Percentiles rank a stretch among this genome's conserved stretches.
These are phyloP conservation scores for Ceratocystis variospora DNA, from an alignment of 2,329 filamentous ascomycete species.

Conservation along the genomic window DNA sequence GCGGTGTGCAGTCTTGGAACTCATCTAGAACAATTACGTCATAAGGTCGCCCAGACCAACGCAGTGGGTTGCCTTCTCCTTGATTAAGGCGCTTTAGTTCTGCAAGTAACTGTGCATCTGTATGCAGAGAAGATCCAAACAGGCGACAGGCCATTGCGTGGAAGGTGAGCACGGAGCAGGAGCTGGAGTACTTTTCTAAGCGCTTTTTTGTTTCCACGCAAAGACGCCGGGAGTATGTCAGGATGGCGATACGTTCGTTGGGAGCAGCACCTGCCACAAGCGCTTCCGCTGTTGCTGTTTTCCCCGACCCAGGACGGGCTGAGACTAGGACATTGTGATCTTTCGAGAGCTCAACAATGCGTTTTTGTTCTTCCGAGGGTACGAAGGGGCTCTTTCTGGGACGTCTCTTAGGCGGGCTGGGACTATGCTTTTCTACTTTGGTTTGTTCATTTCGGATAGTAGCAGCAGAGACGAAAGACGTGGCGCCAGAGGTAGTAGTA, in stretches of 20 bases:
- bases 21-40: slow-evolving; percentile 27
- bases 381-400: neutral
- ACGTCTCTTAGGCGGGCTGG: neutral
- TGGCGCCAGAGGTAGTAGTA: neutral
- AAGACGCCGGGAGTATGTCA: slow-evolving; percentile 25
- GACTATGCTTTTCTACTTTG: neutral
- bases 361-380: slow-evolving; percentile 23
- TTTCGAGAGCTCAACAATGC: slow-evolving; percentile 22
- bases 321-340: slow-evolving; percentile 26
- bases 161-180: slow-evolving; percentile 23
- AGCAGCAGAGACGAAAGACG: neutral
- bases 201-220: slow-evolving; percentile 23
- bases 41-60: slow-evolving; percentile 22
- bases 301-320: slow-evolving; percentile 26
- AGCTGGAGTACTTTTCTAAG: slow-evolving; percentile 19
- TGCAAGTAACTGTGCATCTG: slow-evolving; percentile 20
- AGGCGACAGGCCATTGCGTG: slow-evolving; percentile 23
- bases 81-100: slow-evolving; percentile 14
- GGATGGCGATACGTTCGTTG: slow-evolving; percentile 20
- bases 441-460: neutral
- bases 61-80: slow-evolving; percentile 18
- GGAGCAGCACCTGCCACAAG: slow-evolving; percentile 22
- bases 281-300: slow-evolving; percentile 25
- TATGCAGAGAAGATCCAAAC: slow-evolving; percentile 19
- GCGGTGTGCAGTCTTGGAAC: slow-evolving; percentile 25